A percentile compares a stretch with the other conserved stretches of the same genome.
These are phyloP conservation scores for Cyberlindnera maritima DNA, from an alignment of 805 yeast species.

Conservation along the genomic window DNA sequence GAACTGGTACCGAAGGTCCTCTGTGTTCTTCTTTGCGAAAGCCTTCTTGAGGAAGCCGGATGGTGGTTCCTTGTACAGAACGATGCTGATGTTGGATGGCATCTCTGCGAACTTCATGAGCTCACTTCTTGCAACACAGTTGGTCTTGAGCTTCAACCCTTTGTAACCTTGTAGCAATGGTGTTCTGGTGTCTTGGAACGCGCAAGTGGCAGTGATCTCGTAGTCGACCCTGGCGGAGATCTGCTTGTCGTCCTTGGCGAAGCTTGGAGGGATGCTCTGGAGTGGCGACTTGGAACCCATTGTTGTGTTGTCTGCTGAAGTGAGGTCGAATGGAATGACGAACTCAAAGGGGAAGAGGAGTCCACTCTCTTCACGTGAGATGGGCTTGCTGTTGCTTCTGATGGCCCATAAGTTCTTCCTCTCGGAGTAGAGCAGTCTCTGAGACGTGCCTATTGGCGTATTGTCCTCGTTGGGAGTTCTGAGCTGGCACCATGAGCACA, in stretches of 20 bases:
- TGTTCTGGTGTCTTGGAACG: background rate
- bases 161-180: slow-evolving; percentile 1
- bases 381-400: background rate
- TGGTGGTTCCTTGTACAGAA: background rate
- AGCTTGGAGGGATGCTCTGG: background rate
- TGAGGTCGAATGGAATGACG: background rate
- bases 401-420: background rate
- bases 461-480: background rate
- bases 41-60: slow-evolving; percentile 5
- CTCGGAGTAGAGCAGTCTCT: background rate
- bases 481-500: slow-evolving; percentile 1
- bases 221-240: slow-evolving; percentile 1
- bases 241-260: background rate
- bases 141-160: background rate
- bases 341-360: slow-evolving; percentile 1
- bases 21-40: background rate
- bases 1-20: slow-evolving; percentile 2
- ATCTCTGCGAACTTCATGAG: slow-evolving; percentile 4
- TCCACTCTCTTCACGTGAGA: background rate
- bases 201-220: slow-evolving; percentile 2
- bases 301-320: background rate
- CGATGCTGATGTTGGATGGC: slow-evolving; percentile 1
- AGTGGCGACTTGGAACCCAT: background rate
- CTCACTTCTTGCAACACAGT: background rate
- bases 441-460: background rate